Percentiles rank a stretch among this genome's conserved stretches.
Conservation (phyloP, 2,329 filamentous ascomycete genomes). For the Venturiaceae sp. region DNA sequence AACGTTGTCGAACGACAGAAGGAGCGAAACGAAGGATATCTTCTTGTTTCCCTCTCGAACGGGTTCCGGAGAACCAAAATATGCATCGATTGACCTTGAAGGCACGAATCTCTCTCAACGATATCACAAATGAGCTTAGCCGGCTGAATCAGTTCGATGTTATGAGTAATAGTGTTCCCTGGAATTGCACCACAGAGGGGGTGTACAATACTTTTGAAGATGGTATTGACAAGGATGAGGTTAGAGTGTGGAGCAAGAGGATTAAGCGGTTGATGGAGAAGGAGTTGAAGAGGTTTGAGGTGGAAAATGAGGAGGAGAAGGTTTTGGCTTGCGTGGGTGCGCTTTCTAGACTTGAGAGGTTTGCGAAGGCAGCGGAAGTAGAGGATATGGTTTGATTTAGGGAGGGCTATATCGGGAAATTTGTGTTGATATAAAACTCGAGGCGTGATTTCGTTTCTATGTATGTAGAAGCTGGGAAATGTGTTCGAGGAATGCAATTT, state of each 20-base stretch:
- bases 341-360: not conserved
- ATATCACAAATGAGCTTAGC: not conserved
- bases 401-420: too few relatives aligned
- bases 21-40: constrained; percentile 22
- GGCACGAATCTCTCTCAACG: not conserved
- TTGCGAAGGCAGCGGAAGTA: too few relatives aligned
- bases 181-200: not conserved
- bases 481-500: too few relatives aligned
- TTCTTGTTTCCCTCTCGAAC: constrained; percentile 28
- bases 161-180: not conserved
- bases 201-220: not conserved
- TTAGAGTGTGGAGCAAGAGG: not conserved
- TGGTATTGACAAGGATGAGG: not conserved
- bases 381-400: too few relatives aligned
- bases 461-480: too few relatives aligned
- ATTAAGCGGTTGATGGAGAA: not conserved
- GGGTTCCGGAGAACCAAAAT: constrained; percentile 18
- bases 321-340: not conserved
- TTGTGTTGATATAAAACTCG: too few relatives aligned
- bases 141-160: not conserved
- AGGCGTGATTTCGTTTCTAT: too few relatives aligned
- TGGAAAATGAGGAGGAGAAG: not conserved
- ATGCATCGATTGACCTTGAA: constrained; percentile 15
- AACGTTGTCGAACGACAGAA: constrained; percentile 14
- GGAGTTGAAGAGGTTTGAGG: not conserved